Percentiles rank a stretch among this genome's conserved stretches.
Evolutionary conservation across 768 basidiomycete species (phyloP).

Genomic region (Cubamyces lactineus): DNA sequence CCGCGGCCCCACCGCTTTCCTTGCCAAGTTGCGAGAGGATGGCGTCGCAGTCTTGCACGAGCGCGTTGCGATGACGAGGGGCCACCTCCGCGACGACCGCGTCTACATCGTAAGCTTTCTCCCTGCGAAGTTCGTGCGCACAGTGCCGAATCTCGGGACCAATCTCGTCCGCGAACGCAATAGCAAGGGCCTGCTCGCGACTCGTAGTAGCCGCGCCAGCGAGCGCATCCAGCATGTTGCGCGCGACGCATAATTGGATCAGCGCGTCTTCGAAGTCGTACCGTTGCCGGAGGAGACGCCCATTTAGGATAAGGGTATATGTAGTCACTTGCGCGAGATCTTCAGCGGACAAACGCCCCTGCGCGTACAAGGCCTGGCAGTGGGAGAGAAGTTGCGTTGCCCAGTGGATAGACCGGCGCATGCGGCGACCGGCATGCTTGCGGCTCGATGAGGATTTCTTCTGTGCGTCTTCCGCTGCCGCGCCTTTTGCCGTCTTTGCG

Average conservation of each 20-base stretch:
- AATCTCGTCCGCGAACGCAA: constrained; percentile 82
- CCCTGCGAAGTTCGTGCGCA: constrained; percentile 83
- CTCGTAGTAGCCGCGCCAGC: constrained; percentile 66
- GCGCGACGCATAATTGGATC: constrained; percentile 77
- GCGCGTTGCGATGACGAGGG: constrained; percentile 53
- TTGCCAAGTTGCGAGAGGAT: constrained; percentile 54
- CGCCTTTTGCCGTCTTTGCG: constrained; percentile 21
- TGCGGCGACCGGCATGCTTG: constrained; percentile 76
- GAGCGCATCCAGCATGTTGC: constrained; percentile 70
- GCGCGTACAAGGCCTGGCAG: constrained; percentile 63
- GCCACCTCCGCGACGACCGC: constrained; percentile 70
- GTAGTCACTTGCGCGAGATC: constrained; percentile 70
- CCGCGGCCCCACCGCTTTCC: constrained; percentile 44
- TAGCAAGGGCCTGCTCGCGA: constrained; percentile 85
- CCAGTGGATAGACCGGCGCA: constrained; percentile 80
- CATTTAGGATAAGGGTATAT: constrained; percentile 81
- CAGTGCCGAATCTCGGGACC: constrained; percentile 91
- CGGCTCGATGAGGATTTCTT: constrained; percentile 59
- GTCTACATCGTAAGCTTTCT: constrained; percentile 81
- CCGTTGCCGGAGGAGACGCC: constrained; percentile 79
- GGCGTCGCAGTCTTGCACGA: constrained; percentile 65
- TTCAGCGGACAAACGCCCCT: constrained; percentile 55
- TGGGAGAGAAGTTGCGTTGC: constrained; percentile 75
- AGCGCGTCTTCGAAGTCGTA: constrained; percentile 78
- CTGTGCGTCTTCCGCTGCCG: constrained; percentile 28